Evolutionary conservation across 768 basidiomycete species (phyloP), one percentile per base, ranked within the genome.

Genomic region (Omphalotus guepiniiformis): DNA sequence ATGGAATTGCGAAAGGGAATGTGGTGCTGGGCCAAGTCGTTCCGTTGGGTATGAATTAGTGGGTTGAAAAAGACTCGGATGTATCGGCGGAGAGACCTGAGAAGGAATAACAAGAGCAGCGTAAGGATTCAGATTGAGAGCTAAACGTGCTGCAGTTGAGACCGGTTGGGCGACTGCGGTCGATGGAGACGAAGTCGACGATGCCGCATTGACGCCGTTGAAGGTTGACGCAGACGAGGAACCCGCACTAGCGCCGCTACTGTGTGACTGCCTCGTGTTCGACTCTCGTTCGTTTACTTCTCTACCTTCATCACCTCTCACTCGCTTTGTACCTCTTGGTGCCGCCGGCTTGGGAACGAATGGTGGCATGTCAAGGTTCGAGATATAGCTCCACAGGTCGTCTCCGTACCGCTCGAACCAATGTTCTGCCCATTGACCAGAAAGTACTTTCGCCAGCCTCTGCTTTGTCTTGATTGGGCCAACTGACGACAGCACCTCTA

Each of bases 401-500:
- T 32, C 30, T 32, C 30, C 30, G n/a, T 9, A 32, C n/a, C 9
- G n/a, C 30, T 32, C 30, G 30, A 9, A 32, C 30, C n/a, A 9
- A 32, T 32, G n/a, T n/a, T n/a, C n/a, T n/a, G n/a, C n/a, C n/a
- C n/a, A n/a, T n/a, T n/a, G n/a, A n/a, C n/a, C n/a, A n/a, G n/a
- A n/a, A n/a, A n/a, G n/a, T n/a, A n/a, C n/a, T n/a, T n/a, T n/a
- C n/a, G n/a, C n/a, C n/a, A n/a, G n/a, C n/a, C n/a, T n/a, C n/a
- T n/a, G n/a, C n/a, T n/a, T n/a, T n/a, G n/a, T n/a, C n/a, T n/a
- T n/a, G n/a, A 41, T 47, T 13, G 48, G 48, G 6, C 41, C 48
- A 21, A 49, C 48, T 19, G 48, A 28, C 8, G 48, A 23, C 16
- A 49, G 30, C 27, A 49, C 13, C 15, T 43, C 40, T 15, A 43